Base-by-base conservation (phyloP, 2,329 filamentous ascomycete genomes). In the Lachnellula arida region DNA sequence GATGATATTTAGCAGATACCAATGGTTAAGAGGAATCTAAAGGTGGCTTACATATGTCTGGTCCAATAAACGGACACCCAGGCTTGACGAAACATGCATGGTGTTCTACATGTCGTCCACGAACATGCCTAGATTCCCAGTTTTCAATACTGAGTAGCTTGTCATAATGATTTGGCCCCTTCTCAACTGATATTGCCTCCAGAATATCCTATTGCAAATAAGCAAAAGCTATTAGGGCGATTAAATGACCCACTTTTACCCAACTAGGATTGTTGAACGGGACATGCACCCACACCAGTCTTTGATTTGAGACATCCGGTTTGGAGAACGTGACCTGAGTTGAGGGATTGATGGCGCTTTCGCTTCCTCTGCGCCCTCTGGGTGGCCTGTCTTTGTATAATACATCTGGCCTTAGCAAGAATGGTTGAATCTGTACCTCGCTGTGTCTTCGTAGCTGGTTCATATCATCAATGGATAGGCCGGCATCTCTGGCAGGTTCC, bases 71-170 rank as follows among this genome's bases (percentile, higher is more conserved):
- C 17, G 34, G 48, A 23, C 54, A 59, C 43, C 50, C 42, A 14
- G 54, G 54, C 35, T 54, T 59, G 8, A 54, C 23, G n/a, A 49
- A 57, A 49, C 54, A 59, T n/a, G 57, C 40, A 43, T 59, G 57
- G 39, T 59, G 51, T 42, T 54, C 57, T 22, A 46, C 39, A 37
- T 54, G 47, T 14, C 51, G 32, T 17, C 57, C 54, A 42, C 50
- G 34, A 11, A 59, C 51, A 28, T 59, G 54, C 47, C 54, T 59
- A 5, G 54, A 57, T 15, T 57, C 34, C 54, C 57, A 57, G 32
- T 54, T 39, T 34, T 54, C 57, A 9, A 15, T 5, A 40, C 35
- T 47, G 23, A 57, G 9, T 23, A 57, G 44, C 43, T 37, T 54
- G 8, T 43, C 39, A 17, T 54, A 35, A 9, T 46, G 17, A 39